Conservation (phyloP, 116 monocot species). For the Phalaenopsis hybrid region DNA sequence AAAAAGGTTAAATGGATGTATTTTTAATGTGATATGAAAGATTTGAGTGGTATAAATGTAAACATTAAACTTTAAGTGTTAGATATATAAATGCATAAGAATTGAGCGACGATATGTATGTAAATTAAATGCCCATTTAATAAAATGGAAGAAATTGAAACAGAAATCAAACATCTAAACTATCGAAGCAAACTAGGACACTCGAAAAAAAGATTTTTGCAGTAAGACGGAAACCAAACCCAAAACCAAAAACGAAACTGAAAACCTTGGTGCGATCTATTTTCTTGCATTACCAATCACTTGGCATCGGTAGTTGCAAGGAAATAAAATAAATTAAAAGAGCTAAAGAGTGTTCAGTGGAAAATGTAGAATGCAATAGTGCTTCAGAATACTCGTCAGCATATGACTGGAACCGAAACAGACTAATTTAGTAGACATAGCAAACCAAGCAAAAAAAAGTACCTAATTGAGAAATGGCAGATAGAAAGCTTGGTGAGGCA, state of each 20-base stretch:
- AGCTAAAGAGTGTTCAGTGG: not conserved
- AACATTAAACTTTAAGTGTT: no score
- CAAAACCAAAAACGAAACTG: not conserved
- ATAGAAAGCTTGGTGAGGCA: conserved; percentile 71
- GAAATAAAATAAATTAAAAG: not conserved
- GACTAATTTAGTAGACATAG: not conserved
- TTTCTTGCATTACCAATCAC: not conserved
- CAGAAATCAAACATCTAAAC: not conserved
- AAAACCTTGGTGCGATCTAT: not conserved
- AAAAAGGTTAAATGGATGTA: no score
- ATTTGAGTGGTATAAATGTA: no score
- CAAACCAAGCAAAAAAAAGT: not conserved
- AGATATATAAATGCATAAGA: no score
- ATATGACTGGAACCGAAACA: not conserved
- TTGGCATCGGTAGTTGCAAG: not conserved
- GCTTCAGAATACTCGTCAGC: not conserved
- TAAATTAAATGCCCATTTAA: not conserved
- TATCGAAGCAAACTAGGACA: not conserved
- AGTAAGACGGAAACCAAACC: not conserved
- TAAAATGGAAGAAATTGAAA: not conserved
- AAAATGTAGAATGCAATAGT: not conserved
- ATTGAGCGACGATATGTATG: no score
- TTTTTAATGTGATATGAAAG: no score
- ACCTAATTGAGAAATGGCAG: conserved; percentile 78
- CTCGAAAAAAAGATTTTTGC: not conserved